Base-by-base conservation (phyloP, 805 yeast species). In the Cyberlindnera euphorbiae region DNA sequence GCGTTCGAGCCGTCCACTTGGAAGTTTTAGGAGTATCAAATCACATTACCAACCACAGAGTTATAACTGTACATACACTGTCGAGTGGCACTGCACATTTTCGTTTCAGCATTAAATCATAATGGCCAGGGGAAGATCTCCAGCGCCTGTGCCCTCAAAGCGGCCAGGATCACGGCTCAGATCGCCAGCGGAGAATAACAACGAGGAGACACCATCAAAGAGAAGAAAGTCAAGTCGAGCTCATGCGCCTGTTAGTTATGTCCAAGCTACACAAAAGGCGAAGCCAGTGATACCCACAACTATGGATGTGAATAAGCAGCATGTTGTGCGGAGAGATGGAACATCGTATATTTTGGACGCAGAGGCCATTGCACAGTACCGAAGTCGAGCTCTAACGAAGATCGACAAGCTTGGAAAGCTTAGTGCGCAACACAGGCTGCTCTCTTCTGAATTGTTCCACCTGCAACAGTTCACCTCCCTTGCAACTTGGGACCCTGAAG, bases 391-490 rank as follows among this genome's bases (percentile, higher is more conserved):
- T 8, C 30, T 44, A 6, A 13, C 38, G 3, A 27, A 36, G 8
- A 18, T 41, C 15, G 44, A 41, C 5, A 29, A 32, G 13, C 35
- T 44, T 4, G 48, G 42, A 8, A 38, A 37, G 21, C 38, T 41
- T 8, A 33, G 42, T 18, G 44, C 42, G 4, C 26, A 38, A 24
- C 75, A 73, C 53, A 73, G 72, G 33, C 35, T 71, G 5, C 55
- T 73, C 17, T 63, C 75, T 0, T 75, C 77, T 42, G 88, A 82
- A 50, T 58, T 82, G 14, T 81, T 75, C 47, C 86, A 82, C 51
- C 57, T 82, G 18, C 61, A 67, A 38, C 75, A 78, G 46, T 82
- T 71, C 52, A 74, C 77, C 15, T 76, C 85, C 1, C 53, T 81
- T 28, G 73, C 69, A 0, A 75, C 73, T 14, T 82, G 79, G 72